Base-by-base conservation (phyloP, 495 filamentous ascomycete species). In the Daldinia grandis region DNA sequence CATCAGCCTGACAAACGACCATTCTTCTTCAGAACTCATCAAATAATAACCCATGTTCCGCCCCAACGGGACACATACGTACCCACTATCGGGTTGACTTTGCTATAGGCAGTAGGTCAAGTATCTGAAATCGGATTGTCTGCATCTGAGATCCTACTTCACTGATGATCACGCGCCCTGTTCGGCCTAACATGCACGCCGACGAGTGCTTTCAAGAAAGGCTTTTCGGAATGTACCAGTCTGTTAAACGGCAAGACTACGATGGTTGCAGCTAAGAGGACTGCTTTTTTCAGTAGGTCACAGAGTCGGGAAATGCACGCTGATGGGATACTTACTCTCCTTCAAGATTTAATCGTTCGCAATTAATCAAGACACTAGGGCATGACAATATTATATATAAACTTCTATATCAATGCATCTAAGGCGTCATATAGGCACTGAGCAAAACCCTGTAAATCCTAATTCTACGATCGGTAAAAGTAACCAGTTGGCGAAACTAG, bases 361-460 rank as follows among this genome's bases (percentile, higher is more conserved):
- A 47, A 24, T 12, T 47, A 47, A 19, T 47, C 21, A 19, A 17
- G 40, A 5, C n/a, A 17, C 17, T 12, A 35, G n/a, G 40, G 5
- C 24, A 12, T 12, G n/a, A 3, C 49, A n/a, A n/a, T 15, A 8
- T 30, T 6, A 28, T 68, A 68, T 62, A 62, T 57, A 50, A 31
- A 10, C 17, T 24, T 24, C 14, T n/a, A 63, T 49, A 42, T 53
- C 7, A 21, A 24, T 19, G 31, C 38, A 56, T 37, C 14, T 47
- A 28, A 44, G 42, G 28, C 42, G 17, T 12, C 19, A 47, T 21
- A 24, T 21, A n/a, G n/a, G n/a, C n/a, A 47, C 17, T 21, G 10
- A 2, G 44, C 33, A 42, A 62, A 42, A 59, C 53, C 51, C 53
- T 42, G 58, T 63, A 33, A 37, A 63, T 63, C 40, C 53, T n/a